Evolutionary conservation across 1,139 yeast species (phyloP), one percentile per base, ranked within the genome.

Genomic region (Blastobotrys malaysiensis): DNA sequence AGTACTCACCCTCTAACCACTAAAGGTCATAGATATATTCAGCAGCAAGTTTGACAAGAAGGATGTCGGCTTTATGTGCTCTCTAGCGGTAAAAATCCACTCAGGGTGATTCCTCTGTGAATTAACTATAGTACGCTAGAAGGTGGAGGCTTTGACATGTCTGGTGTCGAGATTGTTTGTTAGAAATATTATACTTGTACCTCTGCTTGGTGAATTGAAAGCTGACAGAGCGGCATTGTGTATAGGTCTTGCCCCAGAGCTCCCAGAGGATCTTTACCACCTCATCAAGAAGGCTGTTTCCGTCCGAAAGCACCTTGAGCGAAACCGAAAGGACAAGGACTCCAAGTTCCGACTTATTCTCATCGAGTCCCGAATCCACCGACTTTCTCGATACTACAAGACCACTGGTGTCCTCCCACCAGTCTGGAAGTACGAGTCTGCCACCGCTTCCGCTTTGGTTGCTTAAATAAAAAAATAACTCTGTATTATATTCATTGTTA

Each of bases 371-470:
- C 90, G 99, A 89, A 93, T 93, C 83, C 99, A 93, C 96, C 93
- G 99, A 87, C 88, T 93, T 78, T 96, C 99, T 71, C 89, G 99
- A 85, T 93, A 93, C 95, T 93, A 93, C 96, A 91, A 97, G 89
- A 88, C 97, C 72, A 96, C 89, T 72, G 83, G 96, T 75, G 98
- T 93, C 74, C 87, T 93, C 76, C 98, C 99, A 73, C 98, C 99
- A 77, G 90, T 88, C 93, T 93, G 98, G 98, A 93, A 93, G 84
- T 93, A 87, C 95, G 99, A 93, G 83, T 91, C 99, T 69, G 96
- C 99, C 76, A 95, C 99, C 75, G 99, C 99, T 76, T 93, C 99
- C 74, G 95, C 99, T 79, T 86, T 95, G 81, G 99, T 95, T 76
- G 91, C 91, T 86, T 91, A 89, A 77, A 52, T 43, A 31, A 31